phyloP scores from a whole-genome alignment of 2,329 filamentous ascomycete species.

The Clathrospora elynae region DNA sequence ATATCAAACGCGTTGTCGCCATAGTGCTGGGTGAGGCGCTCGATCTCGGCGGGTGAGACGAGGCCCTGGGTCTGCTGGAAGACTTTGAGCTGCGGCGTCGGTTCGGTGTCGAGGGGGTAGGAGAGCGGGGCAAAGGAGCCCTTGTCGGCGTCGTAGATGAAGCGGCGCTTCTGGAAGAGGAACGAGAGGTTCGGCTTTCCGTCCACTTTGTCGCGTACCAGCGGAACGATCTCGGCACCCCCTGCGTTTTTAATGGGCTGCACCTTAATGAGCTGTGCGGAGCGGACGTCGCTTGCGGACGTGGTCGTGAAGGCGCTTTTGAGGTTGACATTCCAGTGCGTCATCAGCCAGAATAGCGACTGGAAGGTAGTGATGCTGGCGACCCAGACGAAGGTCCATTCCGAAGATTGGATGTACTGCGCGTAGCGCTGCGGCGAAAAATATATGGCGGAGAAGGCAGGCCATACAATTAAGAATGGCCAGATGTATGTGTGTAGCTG shows the following conservation, averaged over 20 bases:
- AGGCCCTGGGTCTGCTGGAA: slow-evolving; percentile 85
- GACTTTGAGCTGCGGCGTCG: slow-evolving; percentile 75
- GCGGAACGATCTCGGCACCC: slow-evolving; percentile 80
- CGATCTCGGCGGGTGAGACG: slow-evolving; percentile 72
- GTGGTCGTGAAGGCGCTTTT: slow-evolving; percentile 80
- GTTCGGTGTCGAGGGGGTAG: slow-evolving; percentile 83
- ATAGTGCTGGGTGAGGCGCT: slow-evolving; percentile 86
- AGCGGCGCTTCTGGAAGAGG: slow-evolving; percentile 96
- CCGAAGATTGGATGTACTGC: slow-evolving; percentile 85
- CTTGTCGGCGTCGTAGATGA: slow-evolving; percentile 76
- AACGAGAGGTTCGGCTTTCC: slow-evolving; percentile 83
- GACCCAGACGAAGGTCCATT: slow-evolving; percentile 98
- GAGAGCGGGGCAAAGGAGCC: slow-evolving; percentile 79
- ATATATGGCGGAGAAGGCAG: slow-evolving; percentile 86
- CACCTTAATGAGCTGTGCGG: slow-evolving; percentile 88
- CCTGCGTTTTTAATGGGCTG: slow-evolving; percentile 89
- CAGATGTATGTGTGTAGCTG: slow-evolving; percentile 87
- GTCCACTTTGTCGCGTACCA: slow-evolving; percentile 76
- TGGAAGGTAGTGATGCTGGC: slow-evolving; percentile 87
- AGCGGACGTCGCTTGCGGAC: slow-evolving; percentile 69
- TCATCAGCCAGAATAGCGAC: slow-evolving; percentile 89
- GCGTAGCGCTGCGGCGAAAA: slow-evolving; percentile 83
- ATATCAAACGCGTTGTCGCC: slow-evolving; percentile 97
- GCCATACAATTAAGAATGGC: slow-evolving; percentile 93
- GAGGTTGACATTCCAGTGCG: slow-evolving; percentile 94